Evolutionary conservation across 768 basidiomycete species (phyloP).

Genomic region (Amanita phalloides): DNA sequence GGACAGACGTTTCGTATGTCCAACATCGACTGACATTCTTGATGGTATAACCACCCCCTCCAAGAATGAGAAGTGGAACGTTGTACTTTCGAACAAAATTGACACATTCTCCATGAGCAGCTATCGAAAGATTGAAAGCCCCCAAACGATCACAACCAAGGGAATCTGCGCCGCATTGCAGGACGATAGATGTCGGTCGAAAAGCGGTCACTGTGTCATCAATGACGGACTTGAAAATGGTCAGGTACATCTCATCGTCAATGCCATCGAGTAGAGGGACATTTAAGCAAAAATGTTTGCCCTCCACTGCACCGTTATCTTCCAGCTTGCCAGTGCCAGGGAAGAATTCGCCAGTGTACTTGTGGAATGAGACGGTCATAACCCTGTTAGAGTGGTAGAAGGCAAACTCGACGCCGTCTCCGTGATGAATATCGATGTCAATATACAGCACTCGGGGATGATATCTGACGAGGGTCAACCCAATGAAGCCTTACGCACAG

Average conservation of each 20-base stretch:
- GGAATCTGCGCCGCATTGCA: constrained; percentile 96
- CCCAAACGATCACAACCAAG: constrained; percentile 91
- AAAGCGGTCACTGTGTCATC: constrained; percentile 89
- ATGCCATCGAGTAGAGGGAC: constrained; percentile 94
- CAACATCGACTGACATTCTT: constrained; percentile 98
- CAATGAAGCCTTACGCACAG: not conserved
- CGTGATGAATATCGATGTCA: constrained; percentile 98
- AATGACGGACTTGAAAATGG: constrained; percentile 92
- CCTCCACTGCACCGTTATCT: constrained; percentile 79
- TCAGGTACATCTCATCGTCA: constrained; percentile 94
- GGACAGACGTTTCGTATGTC: constrained; percentile 95
- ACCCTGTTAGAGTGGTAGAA: constrained; percentile 98
- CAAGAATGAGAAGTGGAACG: constrained; percentile 83
- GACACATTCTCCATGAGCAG: constrained; percentile 96
- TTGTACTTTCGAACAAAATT: constrained; percentile 91
- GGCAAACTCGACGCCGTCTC: constrained; percentile 95
- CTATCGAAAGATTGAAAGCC: constrained; percentile 95
- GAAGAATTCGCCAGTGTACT: constrained; percentile 98
- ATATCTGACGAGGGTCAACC: constrained; percentile 37
- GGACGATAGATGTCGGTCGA: constrained; percentile 80
- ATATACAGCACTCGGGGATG: constrained; percentile 95
- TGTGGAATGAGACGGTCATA: constrained; percentile 98
- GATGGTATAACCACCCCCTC: constrained; percentile 95
- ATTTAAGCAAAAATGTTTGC: constrained; percentile 93
- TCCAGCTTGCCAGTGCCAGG: constrained; percentile 94